Conservation (phyloP, 768 basidiomycete genomes). For the Boletus reticuloceps region DNA sequence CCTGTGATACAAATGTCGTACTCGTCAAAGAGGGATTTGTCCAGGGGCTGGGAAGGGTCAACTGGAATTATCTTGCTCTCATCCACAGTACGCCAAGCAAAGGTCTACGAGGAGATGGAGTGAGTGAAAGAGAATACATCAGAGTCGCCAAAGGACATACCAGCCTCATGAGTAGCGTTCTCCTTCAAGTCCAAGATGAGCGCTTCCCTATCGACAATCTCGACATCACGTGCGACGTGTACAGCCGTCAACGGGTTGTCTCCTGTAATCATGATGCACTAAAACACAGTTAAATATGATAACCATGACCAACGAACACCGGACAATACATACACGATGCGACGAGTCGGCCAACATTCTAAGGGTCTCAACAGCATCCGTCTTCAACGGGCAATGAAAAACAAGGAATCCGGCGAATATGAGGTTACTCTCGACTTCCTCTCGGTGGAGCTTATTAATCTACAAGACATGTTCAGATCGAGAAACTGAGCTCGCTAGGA, state of each 20-base stretch:
- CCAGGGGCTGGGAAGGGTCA: slow-evolving; percentile 74
- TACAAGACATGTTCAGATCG: slow-evolving; percentile 26
- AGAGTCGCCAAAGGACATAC: slow-evolving; percentile 40
- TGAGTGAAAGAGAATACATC: background rate
- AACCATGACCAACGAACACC: background rate
- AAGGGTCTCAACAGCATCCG: slow-evolving; percentile 85
- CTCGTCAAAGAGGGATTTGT: slow-evolving; percentile 69
- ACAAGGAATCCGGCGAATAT: slow-evolving; percentile 95
- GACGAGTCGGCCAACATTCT: slow-evolving; percentile 96
- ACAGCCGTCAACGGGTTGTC: slow-evolving; percentile 97
- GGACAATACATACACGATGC: slow-evolving; percentile 70
- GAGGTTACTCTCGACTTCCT: slow-evolving; percentile 74
- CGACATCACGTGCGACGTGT: slow-evolving; percentile 94
- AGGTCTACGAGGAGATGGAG: slow-evolving; percentile 52
- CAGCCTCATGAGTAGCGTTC: slow-evolving; percentile 64
- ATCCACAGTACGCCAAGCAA: slow-evolving; percentile 91
- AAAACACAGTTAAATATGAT: background rate
- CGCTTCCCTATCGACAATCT: slow-evolving; percentile 94
- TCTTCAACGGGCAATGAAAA: slow-evolving; percentile 97
- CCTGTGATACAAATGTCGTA: slow-evolving; percentile 99
- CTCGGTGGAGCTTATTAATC: slow-evolving; percentile 88
- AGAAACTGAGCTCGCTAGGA: background rate
- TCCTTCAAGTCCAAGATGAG: slow-evolving; percentile 91
- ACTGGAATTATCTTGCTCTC: slow-evolving; percentile 88
- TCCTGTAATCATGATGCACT: slow-evolving; percentile 99